These are phyloP conservation scores for Seiridium unicorne DNA, from an alignment of 2,329 filamentous ascomycete species.

Conservation along the genomic window DNA sequence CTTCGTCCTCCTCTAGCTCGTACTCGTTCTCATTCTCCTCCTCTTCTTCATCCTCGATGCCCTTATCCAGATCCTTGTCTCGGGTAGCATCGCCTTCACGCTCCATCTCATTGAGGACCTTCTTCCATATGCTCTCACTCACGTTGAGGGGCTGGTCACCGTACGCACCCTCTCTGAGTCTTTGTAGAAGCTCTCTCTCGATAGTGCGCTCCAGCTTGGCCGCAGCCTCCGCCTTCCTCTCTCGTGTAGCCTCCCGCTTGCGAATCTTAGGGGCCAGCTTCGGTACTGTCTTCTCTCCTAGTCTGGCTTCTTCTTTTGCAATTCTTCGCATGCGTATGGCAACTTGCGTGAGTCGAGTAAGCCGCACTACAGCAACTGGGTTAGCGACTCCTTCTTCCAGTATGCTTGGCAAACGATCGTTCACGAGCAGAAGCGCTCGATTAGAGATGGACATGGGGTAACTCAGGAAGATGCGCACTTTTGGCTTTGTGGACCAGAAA, in stretches of 20 bases:
- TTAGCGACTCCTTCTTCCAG: not conserved
- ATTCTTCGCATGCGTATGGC: constrained; percentile 68
- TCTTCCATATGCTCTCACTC: constrained; percentile 94
- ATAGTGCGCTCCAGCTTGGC: constrained; percentile 96
- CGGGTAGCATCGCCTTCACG: constrained; percentile 77
- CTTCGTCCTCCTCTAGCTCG: constrained; percentile 57
- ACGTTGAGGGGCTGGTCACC: constrained; percentile 94
- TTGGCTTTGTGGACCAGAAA: constrained; percentile 94
- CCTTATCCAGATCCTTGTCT: constrained; percentile 87
- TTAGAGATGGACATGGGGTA: too few species aligned
- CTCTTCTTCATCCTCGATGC: constrained; percentile 75
- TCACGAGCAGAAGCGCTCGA: too few species aligned
- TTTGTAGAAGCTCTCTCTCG: constrained; percentile 89
- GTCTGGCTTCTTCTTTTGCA: constrained; percentile 81
- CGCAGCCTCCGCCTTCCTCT: constrained; percentile 74
- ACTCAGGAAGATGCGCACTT: constrained; percentile 14
- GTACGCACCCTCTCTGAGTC: constrained; percentile 88
- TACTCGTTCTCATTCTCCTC: constrained; percentile 57
- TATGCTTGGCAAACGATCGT: too few species aligned
- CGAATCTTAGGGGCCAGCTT: constrained; percentile 89
- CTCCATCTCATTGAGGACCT: constrained; percentile 89
- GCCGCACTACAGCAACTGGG: constrained; percentile 41
- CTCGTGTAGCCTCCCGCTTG: constrained; percentile 71
- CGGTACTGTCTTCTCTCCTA: constrained; percentile 85
- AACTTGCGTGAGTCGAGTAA: constrained; percentile 90